These are phyloP conservation scores for Orychophragmus violaceus DNA, from an alignment of 345 rosid species.

Conservation along the genomic window DNA sequence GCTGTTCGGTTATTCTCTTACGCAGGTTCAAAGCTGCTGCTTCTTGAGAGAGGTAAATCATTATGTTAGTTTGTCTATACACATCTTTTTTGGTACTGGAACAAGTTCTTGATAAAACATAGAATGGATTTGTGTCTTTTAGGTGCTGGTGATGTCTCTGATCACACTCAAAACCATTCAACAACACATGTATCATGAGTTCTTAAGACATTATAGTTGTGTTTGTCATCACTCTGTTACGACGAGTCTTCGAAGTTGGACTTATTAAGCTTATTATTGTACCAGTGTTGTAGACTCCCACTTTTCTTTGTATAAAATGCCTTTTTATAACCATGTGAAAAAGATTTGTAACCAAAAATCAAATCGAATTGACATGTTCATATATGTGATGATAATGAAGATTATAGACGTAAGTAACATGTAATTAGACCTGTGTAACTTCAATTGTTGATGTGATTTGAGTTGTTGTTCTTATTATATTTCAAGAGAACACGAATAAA, in stretches of 20 bases:
- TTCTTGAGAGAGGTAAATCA: conserved; percentile 11
- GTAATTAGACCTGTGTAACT: not conserved
- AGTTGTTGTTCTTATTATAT: too few relatives aligned
- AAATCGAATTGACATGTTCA: not conserved
- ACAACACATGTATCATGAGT: conserved; percentile 12
- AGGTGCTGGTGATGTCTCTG: conserved; percentile 21
- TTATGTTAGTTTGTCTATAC: not conserved
- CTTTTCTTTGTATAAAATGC: not conserved
- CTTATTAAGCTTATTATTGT: not conserved
- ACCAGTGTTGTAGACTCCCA: not conserved
- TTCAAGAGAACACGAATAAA: not conserved
- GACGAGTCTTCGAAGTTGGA: not conserved
- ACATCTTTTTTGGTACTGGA: not conserved
- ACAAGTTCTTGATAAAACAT: not conserved
- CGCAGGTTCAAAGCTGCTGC: conserved; percentile 41
- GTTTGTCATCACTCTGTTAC: conserved; percentile 9
- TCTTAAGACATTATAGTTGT: not conserved
- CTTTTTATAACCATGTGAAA: not conserved
- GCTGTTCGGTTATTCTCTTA: conserved; percentile 61
- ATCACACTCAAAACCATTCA: conserved; percentile 7
- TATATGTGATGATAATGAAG: not conserved
- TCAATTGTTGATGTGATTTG: not conserved
- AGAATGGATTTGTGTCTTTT: conserved; percentile 1
- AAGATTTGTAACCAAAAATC: not conserved
- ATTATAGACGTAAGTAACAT: not conserved